Evolutionary conservation across 2,329 filamentous ascomycete genomes (phyloP).

Genomic region (Rhynchosporium secalis): DNA sequence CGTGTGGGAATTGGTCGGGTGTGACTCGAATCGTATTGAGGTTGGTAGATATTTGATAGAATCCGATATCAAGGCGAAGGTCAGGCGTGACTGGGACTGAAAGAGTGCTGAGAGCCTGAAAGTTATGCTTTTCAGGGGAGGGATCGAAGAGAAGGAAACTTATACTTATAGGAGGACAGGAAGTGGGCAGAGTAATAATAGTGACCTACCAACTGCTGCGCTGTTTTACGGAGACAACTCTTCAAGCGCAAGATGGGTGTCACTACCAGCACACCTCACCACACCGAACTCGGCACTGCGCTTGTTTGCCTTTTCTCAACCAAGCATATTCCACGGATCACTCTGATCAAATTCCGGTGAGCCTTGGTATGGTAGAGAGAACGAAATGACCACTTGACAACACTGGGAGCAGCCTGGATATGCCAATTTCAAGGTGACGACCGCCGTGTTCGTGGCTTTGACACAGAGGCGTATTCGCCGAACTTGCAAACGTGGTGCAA

Average conservation of each 20-base stretch:
- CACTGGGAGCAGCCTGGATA: not conserved
- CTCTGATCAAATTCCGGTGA: slow-evolving; percentile 7
- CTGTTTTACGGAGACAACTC: not conserved
- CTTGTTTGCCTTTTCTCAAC: slow-evolving; percentile 11
- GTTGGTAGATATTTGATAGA: slow-evolving; percentile 15
- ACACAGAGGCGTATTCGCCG: not conserved
- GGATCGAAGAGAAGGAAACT: not conserved
- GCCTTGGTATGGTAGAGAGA: not conserved
- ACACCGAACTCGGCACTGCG: not conserved
- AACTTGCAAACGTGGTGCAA: not conserved
- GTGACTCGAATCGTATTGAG: not conserved
- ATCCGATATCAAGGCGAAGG: slow-evolving; percentile 6
- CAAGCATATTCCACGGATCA: slow-evolving; percentile 4
- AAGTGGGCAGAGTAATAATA: not conserved
- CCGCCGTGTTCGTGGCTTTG: not conserved
- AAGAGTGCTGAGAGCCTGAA: slow-evolving; percentile 1
- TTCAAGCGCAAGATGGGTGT: not conserved
- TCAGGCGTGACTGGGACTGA: slow-evolving; percentile 7
- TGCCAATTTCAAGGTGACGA: slow-evolving; percentile 1
- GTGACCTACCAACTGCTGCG: not conserved
- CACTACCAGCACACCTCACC: not conserved
- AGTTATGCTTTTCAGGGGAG: not conserved
- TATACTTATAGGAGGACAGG: not conserved
- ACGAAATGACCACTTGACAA: not conserved
- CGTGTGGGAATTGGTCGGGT: slow-evolving; percentile 1